Evolutionary conservation across 805 yeast genomes (phyloP).

Genomic region (Clavispora fructus): DNA sequence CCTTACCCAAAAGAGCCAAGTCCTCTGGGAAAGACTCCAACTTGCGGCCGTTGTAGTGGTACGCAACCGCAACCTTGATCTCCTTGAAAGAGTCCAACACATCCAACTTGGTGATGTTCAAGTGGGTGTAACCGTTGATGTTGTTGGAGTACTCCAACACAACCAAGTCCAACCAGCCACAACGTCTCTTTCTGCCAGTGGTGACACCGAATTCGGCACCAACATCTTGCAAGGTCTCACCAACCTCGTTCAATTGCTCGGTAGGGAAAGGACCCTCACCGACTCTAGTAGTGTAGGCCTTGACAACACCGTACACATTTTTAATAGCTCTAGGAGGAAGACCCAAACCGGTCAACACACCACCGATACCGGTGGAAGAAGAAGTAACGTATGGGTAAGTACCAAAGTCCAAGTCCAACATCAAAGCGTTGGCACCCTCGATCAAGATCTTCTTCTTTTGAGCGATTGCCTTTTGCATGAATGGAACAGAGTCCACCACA

Average conservation of each 20-base stretch:
- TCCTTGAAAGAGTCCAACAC: conserved; percentile 88
- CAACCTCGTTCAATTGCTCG: conserved; percentile 83
- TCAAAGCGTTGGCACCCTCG: conserved; percentile 97
- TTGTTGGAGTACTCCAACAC: conserved; percentile 85
- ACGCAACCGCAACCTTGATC: conserved; percentile 82
- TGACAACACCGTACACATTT: conserved; percentile 90
- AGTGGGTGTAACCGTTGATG: conserved; percentile 91
- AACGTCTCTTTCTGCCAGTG: conserved; percentile 97
- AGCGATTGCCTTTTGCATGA: conserved; percentile 71
- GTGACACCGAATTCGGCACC: conserved; percentile 98
- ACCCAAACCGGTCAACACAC: conserved; percentile 95
- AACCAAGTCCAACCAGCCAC: conserved; percentile 98
- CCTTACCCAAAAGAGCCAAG: conserved; percentile 72
- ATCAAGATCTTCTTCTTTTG: conserved; percentile 81
- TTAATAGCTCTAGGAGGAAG: conserved; percentile 83
- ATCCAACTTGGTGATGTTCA: conserved; percentile 93
- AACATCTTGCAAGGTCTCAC: conserved; percentile 81
- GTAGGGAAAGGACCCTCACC: conserved; percentile 99
- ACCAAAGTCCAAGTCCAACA: conserved; percentile 97
- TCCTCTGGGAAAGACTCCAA: conserved; percentile 90
- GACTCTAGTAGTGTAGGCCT: conserved; percentile 97
- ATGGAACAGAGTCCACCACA: conserved; percentile 88
- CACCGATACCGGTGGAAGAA: conserved; percentile 94
- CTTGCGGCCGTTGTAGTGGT: conserved; percentile 71
- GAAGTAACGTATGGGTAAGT: conserved; percentile 97